These are phyloP conservation scores for Paraurostyla sp. DNA, from an alignment of 73 alveolate genomes.

Conservation along the genomic window DNA sequence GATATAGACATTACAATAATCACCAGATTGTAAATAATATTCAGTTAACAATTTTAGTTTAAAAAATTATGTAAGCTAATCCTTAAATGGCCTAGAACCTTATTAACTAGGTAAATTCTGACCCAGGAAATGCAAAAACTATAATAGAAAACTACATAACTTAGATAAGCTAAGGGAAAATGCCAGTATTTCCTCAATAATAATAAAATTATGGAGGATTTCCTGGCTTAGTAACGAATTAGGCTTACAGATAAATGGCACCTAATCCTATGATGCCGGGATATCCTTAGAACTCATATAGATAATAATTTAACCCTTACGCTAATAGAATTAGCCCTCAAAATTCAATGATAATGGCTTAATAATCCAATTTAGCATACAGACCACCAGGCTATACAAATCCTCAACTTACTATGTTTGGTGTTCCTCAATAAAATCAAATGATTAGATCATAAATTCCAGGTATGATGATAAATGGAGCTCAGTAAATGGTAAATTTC, in stretches of 20 bases:
- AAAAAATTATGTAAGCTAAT: slow-evolving; percentile 4
- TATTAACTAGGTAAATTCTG: not conserved
- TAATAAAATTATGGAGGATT: not conserved
- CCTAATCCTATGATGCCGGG: slow-evolving; percentile 13
- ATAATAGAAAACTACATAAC: slow-evolving; percentile 4
- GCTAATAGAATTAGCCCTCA: not conserved
- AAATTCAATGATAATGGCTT: slow-evolving; percentile 20
- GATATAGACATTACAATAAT: not conserved
- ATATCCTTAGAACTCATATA: not conserved
- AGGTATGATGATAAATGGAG: too few relatives aligned
- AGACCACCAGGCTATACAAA: not conserved
- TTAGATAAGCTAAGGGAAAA: slow-evolving; percentile 16
- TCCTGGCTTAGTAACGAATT: not conserved
- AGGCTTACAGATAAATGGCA: not conserved
- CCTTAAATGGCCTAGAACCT: slow-evolving; percentile 52
- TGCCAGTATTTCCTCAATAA: too few relatives aligned
- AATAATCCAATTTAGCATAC: not conserved
- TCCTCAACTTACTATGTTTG: not conserved
- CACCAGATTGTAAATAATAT: slow-evolving; percentile 38
- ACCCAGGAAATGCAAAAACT: slow-evolving; percentile 43
- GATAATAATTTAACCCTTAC: not conserved
- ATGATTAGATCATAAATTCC: too few relatives aligned
- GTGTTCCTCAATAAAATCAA: not conserved
- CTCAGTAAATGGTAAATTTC: too few relatives aligned
- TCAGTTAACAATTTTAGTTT: slow-evolving; percentile 19